A percentile compares a stretch with the other conserved stretches of the same genome.
Conservation (phyloP, 345 rosid species). For the thale cress (Arabidopsis thaliana) region TAIR10.1 NC_003070.9:11194001-11194500, state of each 20-base stretch:
- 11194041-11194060: constrained; percentile 26
- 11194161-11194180: constrained; percentile 10
- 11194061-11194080: neutral
- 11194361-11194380: constrained; percentile 70
- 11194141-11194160: neutral
- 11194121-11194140: neutral
- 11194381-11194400: constrained; percentile 70
- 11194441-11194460: constrained; percentile 72
- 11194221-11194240: constrained; percentile 15
- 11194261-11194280: constrained; percentile 26
- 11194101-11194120: neutral
- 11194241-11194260: constrained; percentile 4
- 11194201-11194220: constrained; percentile 6
- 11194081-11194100: neutral
- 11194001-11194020: constrained; percentile 39
- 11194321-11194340: constrained; percentile 43
- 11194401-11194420: constrained; percentile 80
- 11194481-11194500: neutral
- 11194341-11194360: constrained; percentile 69
- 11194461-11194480: neutral
- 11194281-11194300: neutral
- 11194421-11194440: constrained; percentile 77
- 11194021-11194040: neutral
- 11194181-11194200: neutral
- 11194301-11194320: constrained; percentile 42